Evolutionary conservation across 2,329 filamentous ascomycete species (phyloP), one percentile per base, ranked within the genome.

Genomic region (Nemania serpens): DNA sequence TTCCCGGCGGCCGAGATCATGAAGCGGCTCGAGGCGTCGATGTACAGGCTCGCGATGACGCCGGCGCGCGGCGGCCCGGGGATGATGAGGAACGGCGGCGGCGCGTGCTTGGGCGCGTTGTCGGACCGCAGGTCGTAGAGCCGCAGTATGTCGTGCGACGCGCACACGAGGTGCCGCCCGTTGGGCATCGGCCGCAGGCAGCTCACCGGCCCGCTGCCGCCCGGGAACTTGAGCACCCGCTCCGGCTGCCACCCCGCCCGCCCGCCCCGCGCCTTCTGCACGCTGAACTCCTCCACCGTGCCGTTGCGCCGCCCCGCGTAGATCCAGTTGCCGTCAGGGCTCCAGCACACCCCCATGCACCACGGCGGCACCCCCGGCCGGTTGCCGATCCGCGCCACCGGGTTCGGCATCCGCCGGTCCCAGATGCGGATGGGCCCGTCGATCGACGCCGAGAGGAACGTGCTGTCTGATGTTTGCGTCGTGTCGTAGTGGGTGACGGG

Each of bases 341-440:
- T 94, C 95, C 95, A 99, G 78, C 93, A 97, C 0, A 93, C 92
- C 67, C 91, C 93, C 88, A 97, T 97, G 75, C 94, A 98, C 94
- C 94, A 99, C 0, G 94, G 95, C 1, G 95, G 94, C 0, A 92
- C 91, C 17, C 88, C 87, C 11, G 87, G 85, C 11, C 88, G 82
- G 17, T 90, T 91, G 1, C 83, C 81, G 58, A 98, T 94, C 29
- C 88, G 87, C 2, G 95, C 93, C 1, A 97, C 82, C 0, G 94
- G 90, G 37, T 89, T 84, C 1, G 85, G 84, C 64, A 90, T 85
- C 18, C 95, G 87, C 2, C 89, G 82, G 71, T 99, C 96, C 94
- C 95, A 99, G 66, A 99, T 87, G n/a, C 93, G 89, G 46, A 99
- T 81, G 0, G 88, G 88, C 55, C 94, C 93, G 76, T 98, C 90